Evolutionary conservation across 177 flowering plant genomes (phyloP).

Genomic region (Vitis hybrid): DNA sequence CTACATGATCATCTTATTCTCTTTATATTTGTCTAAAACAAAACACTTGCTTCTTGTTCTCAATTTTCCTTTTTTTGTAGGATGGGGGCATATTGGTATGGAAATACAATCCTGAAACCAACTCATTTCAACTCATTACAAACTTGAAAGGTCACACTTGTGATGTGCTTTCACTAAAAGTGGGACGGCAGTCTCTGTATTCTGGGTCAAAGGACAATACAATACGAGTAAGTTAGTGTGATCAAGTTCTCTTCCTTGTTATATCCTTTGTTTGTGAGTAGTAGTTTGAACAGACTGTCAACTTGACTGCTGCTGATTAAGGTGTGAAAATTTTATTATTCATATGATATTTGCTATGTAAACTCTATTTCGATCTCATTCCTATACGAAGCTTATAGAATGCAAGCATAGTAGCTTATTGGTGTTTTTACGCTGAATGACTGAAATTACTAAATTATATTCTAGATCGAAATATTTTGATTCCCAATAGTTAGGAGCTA

Average conservation of each 20-base stretch:
- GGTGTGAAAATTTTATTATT: no score
- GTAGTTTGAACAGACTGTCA: no score
- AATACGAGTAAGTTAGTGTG: conserved; percentile 23
- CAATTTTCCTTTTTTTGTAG: conserved; percentile 1
- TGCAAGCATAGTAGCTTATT: no score
- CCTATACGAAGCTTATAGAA: no score
- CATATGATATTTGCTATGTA: no score
- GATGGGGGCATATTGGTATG: conserved; percentile 28
- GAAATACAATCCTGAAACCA: conserved; percentile 15
- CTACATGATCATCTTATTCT: background rate
- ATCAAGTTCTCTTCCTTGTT: background rate
- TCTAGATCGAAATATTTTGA: no score
- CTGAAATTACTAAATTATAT: no score
- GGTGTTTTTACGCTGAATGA: no score
- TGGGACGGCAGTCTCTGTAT: conserved; percentile 19
- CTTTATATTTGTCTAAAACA: background rate
- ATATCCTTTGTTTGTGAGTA: background rate
- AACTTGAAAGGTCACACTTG: conserved; percentile 16
- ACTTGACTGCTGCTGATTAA: no score
- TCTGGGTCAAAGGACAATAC: conserved; percentile 32
- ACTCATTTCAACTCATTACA: conserved; percentile 14
- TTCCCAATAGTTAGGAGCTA: no score
- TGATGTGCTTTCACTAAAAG: conserved; percentile 20
- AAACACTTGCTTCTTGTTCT: background rate
- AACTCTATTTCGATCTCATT: no score